Conservation (phyloP, 768 basidiomycete species). For the Kwoniella mangroviensis region DNA sequence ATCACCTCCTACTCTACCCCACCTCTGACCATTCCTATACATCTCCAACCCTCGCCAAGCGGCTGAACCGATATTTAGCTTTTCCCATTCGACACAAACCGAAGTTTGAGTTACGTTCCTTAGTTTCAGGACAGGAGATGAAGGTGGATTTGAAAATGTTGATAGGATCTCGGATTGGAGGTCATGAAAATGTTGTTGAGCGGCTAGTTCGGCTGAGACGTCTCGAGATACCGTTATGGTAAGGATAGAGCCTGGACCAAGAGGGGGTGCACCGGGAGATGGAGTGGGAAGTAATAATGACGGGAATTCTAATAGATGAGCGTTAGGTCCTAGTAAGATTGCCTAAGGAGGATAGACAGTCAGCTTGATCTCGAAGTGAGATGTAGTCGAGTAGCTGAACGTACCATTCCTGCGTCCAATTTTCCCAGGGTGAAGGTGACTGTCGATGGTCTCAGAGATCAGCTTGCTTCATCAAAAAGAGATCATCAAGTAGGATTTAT, state of each 20-base stretch:
- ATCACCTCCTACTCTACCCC: conserved; percentile 70
- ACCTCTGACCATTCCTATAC: conserved; percentile 84
- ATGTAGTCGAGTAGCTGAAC: conserved; percentile 43
- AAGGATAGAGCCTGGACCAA: conserved; percentile 91
- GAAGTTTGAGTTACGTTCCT: conserved; percentile 96
- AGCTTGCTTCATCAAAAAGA: conserved; percentile 2
- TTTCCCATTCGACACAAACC: conserved; percentile 93
- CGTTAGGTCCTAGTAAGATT: conserved; percentile 84
- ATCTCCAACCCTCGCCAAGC: conserved; percentile 88
- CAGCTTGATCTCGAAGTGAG: conserved; percentile 6
- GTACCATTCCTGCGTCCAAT: conserved; percentile 76
- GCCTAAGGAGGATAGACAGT: conserved; percentile 20
- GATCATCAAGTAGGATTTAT: not conserved
- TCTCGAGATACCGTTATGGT: conserved; percentile 95
- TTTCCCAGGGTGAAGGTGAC: conserved; percentile 86
- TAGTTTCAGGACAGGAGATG: conserved; percentile 77
- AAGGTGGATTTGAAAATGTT: conserved; percentile 74
- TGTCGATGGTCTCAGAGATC: conserved; percentile 10
- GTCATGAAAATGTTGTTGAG: conserved; percentile 79
- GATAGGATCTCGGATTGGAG: conserved; percentile 80
- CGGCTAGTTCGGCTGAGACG: conserved; percentile 75
- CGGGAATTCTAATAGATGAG: conserved; percentile 97
- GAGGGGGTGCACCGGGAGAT: conserved; percentile 65
- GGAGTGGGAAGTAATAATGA: conserved; percentile 79
- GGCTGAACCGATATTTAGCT: conserved; percentile 79